These are phyloP conservation scores for Geotrichum aggregatum DNA, from an alignment of 1,139 yeast species.

Conservation along the genomic window DNA sequence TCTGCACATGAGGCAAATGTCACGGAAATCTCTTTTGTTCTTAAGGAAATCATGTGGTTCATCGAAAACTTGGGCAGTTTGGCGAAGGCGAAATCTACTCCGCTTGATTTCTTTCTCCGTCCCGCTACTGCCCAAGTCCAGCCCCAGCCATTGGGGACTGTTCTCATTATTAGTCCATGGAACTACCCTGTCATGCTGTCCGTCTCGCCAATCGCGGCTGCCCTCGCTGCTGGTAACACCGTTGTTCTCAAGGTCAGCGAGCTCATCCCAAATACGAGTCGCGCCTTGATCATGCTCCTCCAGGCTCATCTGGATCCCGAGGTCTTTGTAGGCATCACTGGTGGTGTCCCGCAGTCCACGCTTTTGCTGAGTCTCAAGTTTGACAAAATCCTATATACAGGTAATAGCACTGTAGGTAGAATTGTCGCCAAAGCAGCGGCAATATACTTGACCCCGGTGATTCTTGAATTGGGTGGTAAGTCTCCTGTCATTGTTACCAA, in stretches of 20 bases:
- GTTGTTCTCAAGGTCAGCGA: conserved; percentile 83
- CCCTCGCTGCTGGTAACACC: conserved; percentile 83
- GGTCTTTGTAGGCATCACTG: conserved; percentile 61
- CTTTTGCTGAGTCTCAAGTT: conserved; percentile 60
- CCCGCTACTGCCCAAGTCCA: conserved; percentile 53
- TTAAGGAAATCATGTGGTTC: conserved; percentile 56
- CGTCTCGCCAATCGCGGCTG: conserved; percentile 67
- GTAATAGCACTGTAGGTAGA: conserved; percentile 70
- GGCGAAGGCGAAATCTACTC: conserved; percentile 48
- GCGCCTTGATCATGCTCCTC: conserved; percentile 53
- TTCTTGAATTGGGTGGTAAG: conserved; percentile 88
- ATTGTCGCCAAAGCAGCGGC: conserved; percentile 81
- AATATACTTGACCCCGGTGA: conserved; percentile 70
- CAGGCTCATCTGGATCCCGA: conserved; percentile 52
- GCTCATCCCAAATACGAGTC: conserved; percentile 59
- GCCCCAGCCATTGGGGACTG: conserved; percentile 70
- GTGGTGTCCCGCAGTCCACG: conserved; percentile 68
- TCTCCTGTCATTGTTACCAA: conserved; percentile 73
- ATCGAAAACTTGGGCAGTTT: conserved; percentile 60
- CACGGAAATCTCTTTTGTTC: conserved; percentile 52
- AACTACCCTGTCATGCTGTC: conserved; percentile 75
- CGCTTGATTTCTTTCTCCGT: conserved; percentile 33
- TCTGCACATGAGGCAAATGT: conserved; percentile 56
- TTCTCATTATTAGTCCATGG: conserved; percentile 76
- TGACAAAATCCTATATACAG: conserved; percentile 86